Conservation (phyloP, 2,329 filamentous ascomycete genomes). For the Seiridium cupressi region DNA sequence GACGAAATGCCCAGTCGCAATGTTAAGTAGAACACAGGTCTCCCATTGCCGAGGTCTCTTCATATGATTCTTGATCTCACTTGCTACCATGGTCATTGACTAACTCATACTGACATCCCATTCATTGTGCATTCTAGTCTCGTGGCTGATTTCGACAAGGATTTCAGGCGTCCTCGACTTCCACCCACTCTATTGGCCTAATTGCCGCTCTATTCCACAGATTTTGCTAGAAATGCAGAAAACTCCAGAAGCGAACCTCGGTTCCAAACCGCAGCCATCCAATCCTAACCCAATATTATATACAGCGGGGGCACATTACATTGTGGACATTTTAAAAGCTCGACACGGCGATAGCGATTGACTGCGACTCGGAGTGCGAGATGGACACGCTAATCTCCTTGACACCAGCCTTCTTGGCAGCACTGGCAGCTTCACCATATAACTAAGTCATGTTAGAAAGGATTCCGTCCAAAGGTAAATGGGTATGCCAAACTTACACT, state of each 20-base stretch:
- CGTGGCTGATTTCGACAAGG: no score
- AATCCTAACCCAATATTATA: slow-evolving; percentile 1
- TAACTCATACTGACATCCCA: no score
- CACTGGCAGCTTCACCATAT: slow-evolving; percentile 77
- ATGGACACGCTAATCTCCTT: slow-evolving; percentile 91
- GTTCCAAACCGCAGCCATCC: not conserved
- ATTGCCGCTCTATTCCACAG: not conserved
- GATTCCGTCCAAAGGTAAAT: not conserved
- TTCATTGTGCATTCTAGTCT: no score
- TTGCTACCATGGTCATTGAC: no score
- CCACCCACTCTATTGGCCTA: no score
- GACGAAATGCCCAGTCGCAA: not conserved
- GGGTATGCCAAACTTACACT: slow-evolving; percentile 58
- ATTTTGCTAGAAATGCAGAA: not conserved
- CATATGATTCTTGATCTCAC: no score
- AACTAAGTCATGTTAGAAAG: slow-evolving; percentile 59
- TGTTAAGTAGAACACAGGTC: not conserved
- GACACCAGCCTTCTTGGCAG: slow-evolving; percentile 82
- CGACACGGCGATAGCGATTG: slow-evolving; percentile 89
- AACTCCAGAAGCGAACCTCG: not conserved
- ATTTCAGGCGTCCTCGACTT: no score
- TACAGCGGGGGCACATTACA: slow-evolving; percentile 5
- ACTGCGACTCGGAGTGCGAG: slow-evolving; percentile 91
- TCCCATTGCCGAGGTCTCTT: no score
- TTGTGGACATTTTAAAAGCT: slow-evolving; percentile 56